phyloP scores from a whole-genome alignment of 1,284 basidiomycete species.

The Rhodotorula sp. region DNA sequence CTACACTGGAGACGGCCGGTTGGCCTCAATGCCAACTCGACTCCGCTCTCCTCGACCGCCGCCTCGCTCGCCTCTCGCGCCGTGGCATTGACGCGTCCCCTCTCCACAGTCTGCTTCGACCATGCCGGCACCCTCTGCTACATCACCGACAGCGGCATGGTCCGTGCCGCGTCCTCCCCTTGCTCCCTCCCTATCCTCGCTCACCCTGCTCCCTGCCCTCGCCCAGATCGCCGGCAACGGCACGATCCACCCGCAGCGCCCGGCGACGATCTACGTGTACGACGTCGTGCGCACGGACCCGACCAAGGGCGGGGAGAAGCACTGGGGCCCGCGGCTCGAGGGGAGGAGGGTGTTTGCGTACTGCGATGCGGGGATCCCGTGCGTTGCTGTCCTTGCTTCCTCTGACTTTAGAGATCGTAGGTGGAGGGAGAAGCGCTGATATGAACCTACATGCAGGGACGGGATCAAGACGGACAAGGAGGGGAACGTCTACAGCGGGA shows the following conservation, averaged over 20 bases:
- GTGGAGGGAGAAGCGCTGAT: constrained; percentile 10
- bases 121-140: constrained; percentile 21
- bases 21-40: too few species aligned
- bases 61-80: too few species aligned
- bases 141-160: constrained; percentile 45
- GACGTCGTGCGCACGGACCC: constrained; percentile 41
- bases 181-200: not conserved
- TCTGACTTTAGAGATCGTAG: not conserved
- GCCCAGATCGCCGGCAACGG: constrained; percentile 39
- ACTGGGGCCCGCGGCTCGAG: constrained; percentile 30
- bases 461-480: constrained; percentile 39
- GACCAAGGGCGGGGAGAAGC: not conserved
- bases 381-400: not conserved
- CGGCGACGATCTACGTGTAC: constrained; percentile 47
- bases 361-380: constrained; percentile 29
- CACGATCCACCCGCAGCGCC: constrained; percentile 22
- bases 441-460: constrained; percentile 8
- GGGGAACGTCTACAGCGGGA: constrained; percentile 41
- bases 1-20: too few species aligned
- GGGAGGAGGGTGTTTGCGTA: constrained; percentile 48
- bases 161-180: not conserved
- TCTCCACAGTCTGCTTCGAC: constrained; percentile 29
- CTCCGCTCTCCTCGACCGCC: too few species aligned
- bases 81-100: not conserved
- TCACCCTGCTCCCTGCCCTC: not conserved